phyloP scores from a whole-genome alignment of 2,329 filamentous ascomycete genomes.

The Penicillium freii region DNA sequence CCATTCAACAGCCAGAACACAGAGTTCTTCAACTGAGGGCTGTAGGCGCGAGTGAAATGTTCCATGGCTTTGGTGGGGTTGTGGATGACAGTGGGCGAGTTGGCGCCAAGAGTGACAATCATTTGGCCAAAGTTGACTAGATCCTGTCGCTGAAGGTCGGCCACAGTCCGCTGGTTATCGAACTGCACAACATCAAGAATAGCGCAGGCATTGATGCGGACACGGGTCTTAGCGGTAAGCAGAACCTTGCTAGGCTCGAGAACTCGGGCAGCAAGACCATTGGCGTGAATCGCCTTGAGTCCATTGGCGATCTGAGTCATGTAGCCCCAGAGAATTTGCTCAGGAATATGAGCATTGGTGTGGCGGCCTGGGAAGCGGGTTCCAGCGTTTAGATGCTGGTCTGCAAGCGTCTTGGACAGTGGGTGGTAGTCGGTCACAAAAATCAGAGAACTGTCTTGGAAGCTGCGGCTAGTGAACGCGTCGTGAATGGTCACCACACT shows the following conservation, averaged over 20 bases:
- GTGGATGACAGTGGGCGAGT: conserved; percentile 57
- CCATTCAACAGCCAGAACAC: conserved; percentile 78
- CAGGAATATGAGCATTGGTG: conserved; percentile 56
- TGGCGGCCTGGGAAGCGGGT: conserved; percentile 44
- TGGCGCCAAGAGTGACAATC: conserved; percentile 77
- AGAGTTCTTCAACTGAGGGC: conserved; percentile 72
- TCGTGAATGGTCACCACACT: conserved; percentile 85
- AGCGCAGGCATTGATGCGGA: conserved; percentile 83
- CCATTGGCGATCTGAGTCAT: conserved; percentile 88
- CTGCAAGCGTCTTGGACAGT: conserved; percentile 81
- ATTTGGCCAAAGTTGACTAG: conserved; percentile 79
- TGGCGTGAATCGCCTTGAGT: conserved; percentile 78
- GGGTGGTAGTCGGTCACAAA: conserved; percentile 94
- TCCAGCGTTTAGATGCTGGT: conserved; percentile 61
- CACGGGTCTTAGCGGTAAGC: conserved; percentile 82
- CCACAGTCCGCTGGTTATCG: conserved; percentile 65
- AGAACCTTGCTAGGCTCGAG: conserved; percentile 87
- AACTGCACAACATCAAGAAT: conserved; percentile 87
- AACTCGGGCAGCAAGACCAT: conserved; percentile 77
- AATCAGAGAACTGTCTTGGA: conserved; percentile 91
- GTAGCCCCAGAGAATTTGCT: conserved; percentile 85
- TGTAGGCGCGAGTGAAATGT: conserved; percentile 73
- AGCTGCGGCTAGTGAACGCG: conserved; percentile 88
- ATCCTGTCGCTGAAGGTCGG: conserved; percentile 84
- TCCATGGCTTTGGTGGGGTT: conserved; percentile 72